Conservation (phyloP, 169 alveolate species). For the Neospora caninum region DNA sequence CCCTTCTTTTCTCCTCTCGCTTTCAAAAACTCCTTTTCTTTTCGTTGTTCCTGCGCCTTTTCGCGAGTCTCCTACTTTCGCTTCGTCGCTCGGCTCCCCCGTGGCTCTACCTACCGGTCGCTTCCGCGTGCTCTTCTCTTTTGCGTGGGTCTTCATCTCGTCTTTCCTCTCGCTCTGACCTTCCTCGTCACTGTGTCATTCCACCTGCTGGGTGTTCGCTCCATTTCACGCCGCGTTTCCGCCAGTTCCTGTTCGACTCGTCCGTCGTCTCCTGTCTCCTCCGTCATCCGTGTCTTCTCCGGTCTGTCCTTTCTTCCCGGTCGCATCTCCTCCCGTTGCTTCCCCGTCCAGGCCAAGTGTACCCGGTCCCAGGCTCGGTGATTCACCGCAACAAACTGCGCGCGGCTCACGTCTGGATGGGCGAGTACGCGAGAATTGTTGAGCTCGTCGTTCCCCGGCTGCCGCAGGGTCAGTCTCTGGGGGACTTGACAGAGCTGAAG, state of each 20-base stretch:
- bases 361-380: conserved; percentile 66
- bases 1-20: too few relatives aligned
- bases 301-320: neutral
- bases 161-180: neutral
- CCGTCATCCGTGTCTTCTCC: neutral
- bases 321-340: neutral
- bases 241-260: neutral
- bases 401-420: conserved; percentile 74
- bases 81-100: too few relatives aligned
- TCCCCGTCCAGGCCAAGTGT: conserved; percentile 67
- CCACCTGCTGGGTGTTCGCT: neutral
- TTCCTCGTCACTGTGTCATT: neutral
- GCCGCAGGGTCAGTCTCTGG: conserved; percentile 40
- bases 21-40: too few relatives aligned
- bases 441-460: conserved; percentile 51
- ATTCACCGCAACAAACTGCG: conserved; percentile 72
- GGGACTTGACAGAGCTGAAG: conserved; percentile 68
- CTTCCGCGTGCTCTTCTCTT: too few relatives aligned
- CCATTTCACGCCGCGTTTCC: neutral
- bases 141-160: too few relatives aligned
- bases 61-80: too few relatives aligned
- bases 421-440: conserved; percentile 61
- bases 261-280: neutral
- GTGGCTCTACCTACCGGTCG: too few relatives aligned
- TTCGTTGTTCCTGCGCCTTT: too few relatives aligned